phyloP scores from a whole-genome alignment of 805 yeast genomes.

The Candida pseudoglaebosa region DNA sequence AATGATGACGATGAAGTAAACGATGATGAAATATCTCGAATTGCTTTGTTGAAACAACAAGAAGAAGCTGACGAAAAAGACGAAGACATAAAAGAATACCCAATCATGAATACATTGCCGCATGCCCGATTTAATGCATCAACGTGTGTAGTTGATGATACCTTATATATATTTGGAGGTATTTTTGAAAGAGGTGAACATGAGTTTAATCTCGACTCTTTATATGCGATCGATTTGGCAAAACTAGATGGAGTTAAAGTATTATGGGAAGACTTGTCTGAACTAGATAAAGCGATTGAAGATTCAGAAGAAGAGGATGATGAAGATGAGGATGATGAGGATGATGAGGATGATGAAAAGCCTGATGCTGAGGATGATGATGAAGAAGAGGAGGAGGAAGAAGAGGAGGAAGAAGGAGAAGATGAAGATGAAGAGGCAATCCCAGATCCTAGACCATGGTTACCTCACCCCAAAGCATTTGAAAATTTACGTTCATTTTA shows the following conservation, averaged over 20 bases:
- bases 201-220: constrained; percentile 79
- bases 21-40: constrained; percentile 34
- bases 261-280: constrained; percentile 83
- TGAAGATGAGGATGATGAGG: constrained; percentile 68
- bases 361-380: constrained; percentile 39
- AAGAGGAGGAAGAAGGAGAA: constrained; percentile 62
- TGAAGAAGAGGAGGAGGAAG: constrained; percentile 57
- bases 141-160: constrained; percentile 81
- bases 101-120: constrained; percentile 62
- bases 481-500: constrained; percentile 83
- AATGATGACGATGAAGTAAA: constrained; percentile 56
- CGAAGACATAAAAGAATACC: constrained; percentile 44
- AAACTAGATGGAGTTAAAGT: constrained; percentile 84
- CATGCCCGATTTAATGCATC: constrained; percentile 87
- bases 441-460: constrained; percentile 94
- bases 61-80: constrained; percentile 42
- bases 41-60: constrained; percentile 30
- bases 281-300: constrained; percentile 47
- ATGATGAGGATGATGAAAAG: constrained; percentile 51
- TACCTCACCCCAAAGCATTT: constrained; percentile 95
- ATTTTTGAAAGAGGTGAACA: constrained; percentile 84
- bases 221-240: constrained; percentile 81
- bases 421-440: constrained; percentile 62
- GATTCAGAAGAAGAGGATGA: constrained; percentile 61
- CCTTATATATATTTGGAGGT: constrained; percentile 83